These are phyloP conservation scores for Nidula niveotomentosa DNA, from an alignment of 1,284 basidiomycete species.

Conservation along the genomic window DNA sequence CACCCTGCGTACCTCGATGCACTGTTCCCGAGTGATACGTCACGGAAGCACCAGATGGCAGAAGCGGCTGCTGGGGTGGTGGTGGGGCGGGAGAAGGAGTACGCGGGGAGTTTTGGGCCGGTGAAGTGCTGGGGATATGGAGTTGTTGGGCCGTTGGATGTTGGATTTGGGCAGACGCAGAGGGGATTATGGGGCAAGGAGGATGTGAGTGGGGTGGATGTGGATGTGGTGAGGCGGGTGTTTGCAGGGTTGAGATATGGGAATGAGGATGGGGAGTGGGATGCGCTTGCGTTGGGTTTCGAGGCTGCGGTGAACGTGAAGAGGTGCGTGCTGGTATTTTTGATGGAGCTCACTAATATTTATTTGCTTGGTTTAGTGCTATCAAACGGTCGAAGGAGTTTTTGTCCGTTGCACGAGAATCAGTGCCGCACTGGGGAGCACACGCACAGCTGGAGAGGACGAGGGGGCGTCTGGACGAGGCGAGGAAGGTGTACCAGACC, in stretches of 20 bases:
- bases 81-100: conserved; percentile 64
- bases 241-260: conserved; percentile 57
- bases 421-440: conserved; percentile 74
- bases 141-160: conserved; percentile 54
- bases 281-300: conserved; percentile 62
- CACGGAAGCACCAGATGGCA: conserved; percentile 32
- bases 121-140: conserved; percentile 64
- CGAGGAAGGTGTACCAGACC: conserved; percentile 83
- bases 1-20: conserved; percentile 41
- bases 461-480: conserved; percentile 69
- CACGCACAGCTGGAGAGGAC: conserved; percentile 82
- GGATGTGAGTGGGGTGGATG: conserved; percentile 34
- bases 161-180: conserved; percentile 48
- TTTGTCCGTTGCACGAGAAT: conserved; percentile 63
- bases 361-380: conserved; percentile 45
- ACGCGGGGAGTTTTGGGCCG: conserved; percentile 60
- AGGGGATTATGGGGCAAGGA: conserved; percentile 25
- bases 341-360: conserved; percentile 6
- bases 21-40: conserved; percentile 49
- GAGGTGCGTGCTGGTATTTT: conserved; percentile 37
- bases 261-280: conserved; percentile 59
- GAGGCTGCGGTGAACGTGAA: conserved; percentile 65
- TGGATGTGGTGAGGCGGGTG: conserved; percentile 47
- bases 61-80: conserved; percentile 66
- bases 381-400: conserved; percentile 73